Evolutionary conservation across 768 basidiomycete genomes (phyloP), one percentile per base, ranked within the genome.

Genomic region (Suillus fuscotomentosus): DNA sequence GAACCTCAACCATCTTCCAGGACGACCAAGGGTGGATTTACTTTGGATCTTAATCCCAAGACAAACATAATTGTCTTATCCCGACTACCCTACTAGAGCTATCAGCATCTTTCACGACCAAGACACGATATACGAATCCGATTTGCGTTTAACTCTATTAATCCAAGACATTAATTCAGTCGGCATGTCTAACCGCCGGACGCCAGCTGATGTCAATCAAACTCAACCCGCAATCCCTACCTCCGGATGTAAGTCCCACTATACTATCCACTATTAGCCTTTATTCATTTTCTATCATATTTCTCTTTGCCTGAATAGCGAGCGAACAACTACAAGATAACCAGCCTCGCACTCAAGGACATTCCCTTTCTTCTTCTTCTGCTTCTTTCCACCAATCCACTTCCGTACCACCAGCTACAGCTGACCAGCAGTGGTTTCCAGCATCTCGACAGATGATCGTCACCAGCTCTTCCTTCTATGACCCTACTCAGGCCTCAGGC

Each of bases 381-480:
- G 4, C 66, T 17, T 31, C 67, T 13, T 47, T 54, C 64, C 15
- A 15, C 41, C 63, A 24, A n/a, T 53, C 14, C 10, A 10, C 69
- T 20, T 5, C 64, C 20, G 36, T 27, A 14, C 15, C 68, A 14
- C 5, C 43, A 10, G 9, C 39, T 2, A 31, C 57, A 41, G 41
- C 17, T 41, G 14, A 22, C 41, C 63, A 38, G 13, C 38, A 41
- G 39, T 67, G 39, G 11, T 62, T 5, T 27, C 67, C 63, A 2
- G 2, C 27, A 11, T 39, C 67, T 14, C 62, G 65, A 7, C 63
- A 70, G 47, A 87, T 88, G 86, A 87, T 88, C 66, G 82, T 83
- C 43, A 80, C 86, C 17, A 77, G 79, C 0, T 78, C 84, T 10
- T 80, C 84, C 8, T 85, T 85, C 68, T 88, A 86, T 70, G 84